Conservation (phyloP, 768 basidiomycete genomes). For the Royoungia palumana region DNA sequence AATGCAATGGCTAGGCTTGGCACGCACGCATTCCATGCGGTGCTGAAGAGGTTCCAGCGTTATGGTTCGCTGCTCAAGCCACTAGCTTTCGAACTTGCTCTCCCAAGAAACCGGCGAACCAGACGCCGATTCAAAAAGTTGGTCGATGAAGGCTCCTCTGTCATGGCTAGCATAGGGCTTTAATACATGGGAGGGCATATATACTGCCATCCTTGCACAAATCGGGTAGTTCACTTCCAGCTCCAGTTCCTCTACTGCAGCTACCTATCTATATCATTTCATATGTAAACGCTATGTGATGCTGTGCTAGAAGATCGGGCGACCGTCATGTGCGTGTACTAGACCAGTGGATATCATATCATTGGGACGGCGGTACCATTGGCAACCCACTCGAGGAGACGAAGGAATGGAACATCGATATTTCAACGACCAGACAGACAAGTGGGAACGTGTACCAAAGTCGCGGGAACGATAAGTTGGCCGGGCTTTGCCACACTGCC, state of each 20-base stretch:
- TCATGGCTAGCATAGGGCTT: constrained; percentile 23
- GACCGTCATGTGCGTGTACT: background rate
- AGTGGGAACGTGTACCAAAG: background rate
- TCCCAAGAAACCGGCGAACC: constrained; percentile 42
- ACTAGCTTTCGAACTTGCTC: constrained; percentile 50
- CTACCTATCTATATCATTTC: constrained; percentile 1
- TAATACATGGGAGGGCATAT: background rate
- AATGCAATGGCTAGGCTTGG: constrained; percentile 58
- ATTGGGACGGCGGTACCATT: too few species aligned
- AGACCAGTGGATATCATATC: background rate
- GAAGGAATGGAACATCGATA: too few species aligned
- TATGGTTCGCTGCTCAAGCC: constrained; percentile 47
- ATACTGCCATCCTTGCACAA: background rate
- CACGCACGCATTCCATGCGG: constrained; percentile 68
- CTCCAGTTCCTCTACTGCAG: background rate
- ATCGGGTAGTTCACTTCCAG: background rate
- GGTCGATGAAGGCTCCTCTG: constrained; percentile 32
- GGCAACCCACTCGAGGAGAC: too few species aligned
- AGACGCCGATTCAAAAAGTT: constrained; percentile 45
- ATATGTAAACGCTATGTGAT: background rate
- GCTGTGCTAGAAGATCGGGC: background rate
- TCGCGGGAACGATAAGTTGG: background rate
- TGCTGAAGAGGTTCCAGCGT: constrained; percentile 52
- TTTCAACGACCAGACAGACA: too few species aligned
- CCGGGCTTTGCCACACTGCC: constrained; percentile 13